Base-by-base conservation (phyloP, 345 rosid species). In the Euphorbia tirucalli region DNA sequence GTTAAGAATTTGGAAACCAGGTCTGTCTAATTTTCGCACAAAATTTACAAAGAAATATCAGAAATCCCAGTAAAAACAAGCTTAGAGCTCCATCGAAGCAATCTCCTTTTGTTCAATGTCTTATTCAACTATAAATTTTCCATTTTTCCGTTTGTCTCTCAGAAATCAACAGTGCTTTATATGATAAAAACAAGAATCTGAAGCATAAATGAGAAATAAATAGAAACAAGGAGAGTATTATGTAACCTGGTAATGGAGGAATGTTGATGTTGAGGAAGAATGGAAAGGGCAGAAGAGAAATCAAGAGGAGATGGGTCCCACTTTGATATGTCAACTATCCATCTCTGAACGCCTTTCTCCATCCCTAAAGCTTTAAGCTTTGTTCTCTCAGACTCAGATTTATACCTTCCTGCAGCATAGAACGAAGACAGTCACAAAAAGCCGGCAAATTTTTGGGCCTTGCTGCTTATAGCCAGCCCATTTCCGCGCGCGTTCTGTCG, bases 271-370 rank as follows among this genome's bases (percentile, higher is more conserved):
- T 25, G 80, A 68, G 91, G 91, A 74, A 87, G 88, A 73, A 78
- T 68, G 73, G 79, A 80, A 57, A 86, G 85, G 15, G 83, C 80
- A 2, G 32, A 71, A 61, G 87, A 78, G 85, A 89, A 86, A 35
- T 76, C 78, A 5, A 37, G 65, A 71, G 87, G 74, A 71, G 86
- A 75, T 60, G 91, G 94, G 55, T 82, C 30, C 94, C 94, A 87
- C 25, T 79, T 74, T 31, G 91, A 83, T 44, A 86, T 78, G 80
- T 87, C 87, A 43, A 87, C 87, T 13, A 74, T 43, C 91, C 90
- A 87, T 79, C 91, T 82, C 58, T 69, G 72, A 16, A 84, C 86
- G 16, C 85, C 89, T 57, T 71, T 79, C 81, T 87, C 90, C 94
- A 89, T 87, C 24, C 7, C 1, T 50, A 18, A 18, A 16, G 54